Conservation (phyloP, 306 rosid species). For the Vachellia pachyceras region DNA sequence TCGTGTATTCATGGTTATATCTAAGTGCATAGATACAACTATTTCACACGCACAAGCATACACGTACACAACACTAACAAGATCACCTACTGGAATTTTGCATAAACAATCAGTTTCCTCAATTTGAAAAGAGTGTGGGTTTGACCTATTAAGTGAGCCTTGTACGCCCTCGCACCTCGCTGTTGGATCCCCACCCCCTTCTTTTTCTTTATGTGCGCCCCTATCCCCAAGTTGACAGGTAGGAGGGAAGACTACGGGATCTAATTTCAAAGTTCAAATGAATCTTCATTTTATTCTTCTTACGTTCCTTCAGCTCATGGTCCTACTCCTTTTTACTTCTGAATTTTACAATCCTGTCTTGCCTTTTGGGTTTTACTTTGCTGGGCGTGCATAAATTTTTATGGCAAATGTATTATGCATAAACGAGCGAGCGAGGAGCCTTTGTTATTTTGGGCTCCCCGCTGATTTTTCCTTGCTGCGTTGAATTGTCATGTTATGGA, state of each 20-base stretch:
- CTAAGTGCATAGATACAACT: no score
- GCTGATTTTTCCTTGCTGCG: background rate
- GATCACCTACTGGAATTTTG: slow-evolving; percentile 16
- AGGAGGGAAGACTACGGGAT: background rate
- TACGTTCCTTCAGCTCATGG: background rate
- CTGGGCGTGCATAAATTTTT: background rate
- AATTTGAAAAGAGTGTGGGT: background rate
- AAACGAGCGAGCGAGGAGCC: background rate
- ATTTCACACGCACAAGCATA: background rate
- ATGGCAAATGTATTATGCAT: background rate
- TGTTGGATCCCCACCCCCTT: background rate
- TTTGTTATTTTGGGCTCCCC: no score
- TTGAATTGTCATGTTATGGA: background rate
- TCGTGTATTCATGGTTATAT: no score
- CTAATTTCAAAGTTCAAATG: background rate
- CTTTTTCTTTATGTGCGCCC: background rate
- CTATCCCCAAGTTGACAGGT: background rate
- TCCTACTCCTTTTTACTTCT: background rate
- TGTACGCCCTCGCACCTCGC: background rate
- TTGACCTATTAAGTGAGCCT: background rate
- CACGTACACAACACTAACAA: background rate
- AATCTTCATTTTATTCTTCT: background rate
- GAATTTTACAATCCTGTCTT: background rate
- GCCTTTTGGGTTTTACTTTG: background rate
- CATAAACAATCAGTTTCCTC: background rate